A percentile compares a stretch with the other conserved stretches of the same genome.
phyloP scores from a whole-genome alignment of 2,329 filamentous ascomycete genomes.

The Pseudogymnoascus sp. region DNA sequence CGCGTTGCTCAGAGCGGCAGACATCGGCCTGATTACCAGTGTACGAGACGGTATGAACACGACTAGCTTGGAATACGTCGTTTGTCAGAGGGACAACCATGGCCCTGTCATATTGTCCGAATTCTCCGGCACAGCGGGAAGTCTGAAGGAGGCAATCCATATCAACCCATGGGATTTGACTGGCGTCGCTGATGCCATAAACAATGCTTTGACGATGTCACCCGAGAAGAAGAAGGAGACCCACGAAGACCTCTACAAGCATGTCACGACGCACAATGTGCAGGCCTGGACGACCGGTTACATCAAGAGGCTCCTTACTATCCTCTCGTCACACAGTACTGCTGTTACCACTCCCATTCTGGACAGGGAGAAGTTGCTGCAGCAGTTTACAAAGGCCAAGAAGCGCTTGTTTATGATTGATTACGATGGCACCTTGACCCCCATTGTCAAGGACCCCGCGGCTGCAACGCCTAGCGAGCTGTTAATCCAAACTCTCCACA shows the following conservation, averaged over 20 bases:
- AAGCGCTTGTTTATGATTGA: constrained; percentile 96
- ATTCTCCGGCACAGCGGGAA: constrained; percentile 89
- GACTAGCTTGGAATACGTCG: constrained; percentile 86
- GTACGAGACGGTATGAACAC: constrained; percentile 98
- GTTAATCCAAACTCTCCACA: constrained; percentile 70
- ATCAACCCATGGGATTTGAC: constrained; percentile 94
- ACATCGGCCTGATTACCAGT: constrained; percentile 90
- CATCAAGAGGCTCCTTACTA: constrained; percentile 68
- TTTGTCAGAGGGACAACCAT: constrained; percentile 80
- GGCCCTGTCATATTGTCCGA: constrained; percentile 90
- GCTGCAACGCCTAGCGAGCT: constrained; percentile 81
- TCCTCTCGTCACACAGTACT: constrained; percentile 68
- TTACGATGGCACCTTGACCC: constrained; percentile 93
- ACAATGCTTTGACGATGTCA: constrained; percentile 71
- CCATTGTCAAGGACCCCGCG: constrained; percentile 86
- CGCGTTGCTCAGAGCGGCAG: constrained; percentile 79
- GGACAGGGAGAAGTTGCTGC: constrained; percentile 63
- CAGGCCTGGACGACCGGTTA: constrained; percentile 79
- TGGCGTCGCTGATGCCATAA: constrained; percentile 75
- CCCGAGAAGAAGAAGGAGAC: constrained; percentile 56
- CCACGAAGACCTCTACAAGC: constrained; percentile 68
- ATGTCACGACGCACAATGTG: constrained; percentile 79
- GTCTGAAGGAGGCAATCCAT: constrained; percentile 76
- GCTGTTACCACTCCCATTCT: constrained; percentile 72
- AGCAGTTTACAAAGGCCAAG: constrained; percentile 63